Evolutionary conservation across 75 land plant genomes (phyloP).

Genomic region (Larix kaempferi): DNA sequence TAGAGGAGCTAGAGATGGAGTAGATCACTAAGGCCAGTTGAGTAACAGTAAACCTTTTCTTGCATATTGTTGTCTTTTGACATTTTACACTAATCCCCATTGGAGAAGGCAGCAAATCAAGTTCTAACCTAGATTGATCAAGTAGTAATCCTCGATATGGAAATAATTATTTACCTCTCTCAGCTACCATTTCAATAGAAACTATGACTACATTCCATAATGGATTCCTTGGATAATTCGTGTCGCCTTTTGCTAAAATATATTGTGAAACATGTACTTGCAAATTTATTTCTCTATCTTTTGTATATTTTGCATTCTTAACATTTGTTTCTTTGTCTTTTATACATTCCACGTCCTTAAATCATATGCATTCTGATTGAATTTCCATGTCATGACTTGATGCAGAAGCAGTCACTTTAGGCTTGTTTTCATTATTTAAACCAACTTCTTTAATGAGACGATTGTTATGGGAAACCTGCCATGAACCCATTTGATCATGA

Average conservation of each 20-base stretch:
- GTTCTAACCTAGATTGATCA: background rate
- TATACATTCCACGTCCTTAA: background rate
- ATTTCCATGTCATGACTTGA: background rate
- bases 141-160: slow-evolving; percentile 16
- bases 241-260: background rate
- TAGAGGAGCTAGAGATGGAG: no score
- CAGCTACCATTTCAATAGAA: slow-evolving; percentile 83
- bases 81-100: slow-evolving; percentile 27
- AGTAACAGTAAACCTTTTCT: no score
- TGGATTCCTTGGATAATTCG: slow-evolving; percentile 59
- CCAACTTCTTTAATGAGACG: background rate
- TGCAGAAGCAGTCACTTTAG: background rate
- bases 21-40: no score
- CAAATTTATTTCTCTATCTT: background rate
- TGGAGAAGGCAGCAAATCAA: background rate
- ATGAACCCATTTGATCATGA: slow-evolving; percentile 51
- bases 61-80: slow-evolving; percentile 35
- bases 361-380: background rate
- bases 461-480: slow-evolving; percentile 4
- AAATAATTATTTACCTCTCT: slow-evolving; percentile 51
- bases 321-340: background rate
- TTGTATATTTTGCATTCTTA: background rate
- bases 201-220: slow-evolving; percentile 88
- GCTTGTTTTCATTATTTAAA: background rate
- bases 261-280: slow-evolving; percentile 4